These are phyloP conservation scores for Bruguiera sexangula DNA, from an alignment of 345 rosid species.

Conservation along the genomic window DNA sequence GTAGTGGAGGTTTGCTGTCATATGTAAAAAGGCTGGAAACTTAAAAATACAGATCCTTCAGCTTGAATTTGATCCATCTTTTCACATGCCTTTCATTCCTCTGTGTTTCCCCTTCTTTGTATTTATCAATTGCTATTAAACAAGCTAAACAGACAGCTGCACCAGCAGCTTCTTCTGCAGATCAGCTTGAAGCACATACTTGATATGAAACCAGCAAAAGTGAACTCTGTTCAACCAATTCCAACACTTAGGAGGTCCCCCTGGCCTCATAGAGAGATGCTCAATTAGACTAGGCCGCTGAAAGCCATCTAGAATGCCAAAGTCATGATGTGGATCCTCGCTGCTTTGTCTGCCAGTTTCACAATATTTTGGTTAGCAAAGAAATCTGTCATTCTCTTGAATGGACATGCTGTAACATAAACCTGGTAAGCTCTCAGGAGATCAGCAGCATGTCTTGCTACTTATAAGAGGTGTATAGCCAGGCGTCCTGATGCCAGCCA, in stretches of 20 bases:
- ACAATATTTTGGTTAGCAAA: constrained; percentile 46
- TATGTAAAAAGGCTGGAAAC: too few relatives aligned
- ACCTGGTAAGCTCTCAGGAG: constrained; percentile 51
- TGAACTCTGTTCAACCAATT: too few relatives aligned
- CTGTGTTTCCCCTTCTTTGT: too few relatives aligned
- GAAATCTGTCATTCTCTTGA: constrained; percentile 41
- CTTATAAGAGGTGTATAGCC: constrained; percentile 29
- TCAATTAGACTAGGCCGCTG: constrained; percentile 63
- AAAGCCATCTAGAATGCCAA: constrained; percentile 57
- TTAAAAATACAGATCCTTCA: too few relatives aligned
- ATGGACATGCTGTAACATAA: constrained; percentile 50
- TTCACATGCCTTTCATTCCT: too few relatives aligned
- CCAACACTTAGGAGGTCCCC: constrained; percentile 42
- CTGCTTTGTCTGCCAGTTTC: constrained; percentile 42
- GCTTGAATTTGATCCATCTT: too few relatives aligned
- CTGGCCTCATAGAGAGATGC: constrained; percentile 40
- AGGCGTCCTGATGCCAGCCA: constrained; percentile 47
- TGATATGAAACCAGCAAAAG: too few relatives aligned
- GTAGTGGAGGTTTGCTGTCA: too few relatives aligned
- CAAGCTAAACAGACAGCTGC: too few relatives aligned
- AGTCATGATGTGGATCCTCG: constrained; percentile 51
- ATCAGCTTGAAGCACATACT: too few relatives aligned
- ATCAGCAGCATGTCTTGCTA: constrained; percentile 43
- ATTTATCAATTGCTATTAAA: too few relatives aligned
- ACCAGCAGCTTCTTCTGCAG: too few relatives aligned